Evolutionary conservation across 1,139 yeast species (phyloP), one percentile per base, ranked within the genome.

Genomic region (Zygoascus hellenicus): DNA sequence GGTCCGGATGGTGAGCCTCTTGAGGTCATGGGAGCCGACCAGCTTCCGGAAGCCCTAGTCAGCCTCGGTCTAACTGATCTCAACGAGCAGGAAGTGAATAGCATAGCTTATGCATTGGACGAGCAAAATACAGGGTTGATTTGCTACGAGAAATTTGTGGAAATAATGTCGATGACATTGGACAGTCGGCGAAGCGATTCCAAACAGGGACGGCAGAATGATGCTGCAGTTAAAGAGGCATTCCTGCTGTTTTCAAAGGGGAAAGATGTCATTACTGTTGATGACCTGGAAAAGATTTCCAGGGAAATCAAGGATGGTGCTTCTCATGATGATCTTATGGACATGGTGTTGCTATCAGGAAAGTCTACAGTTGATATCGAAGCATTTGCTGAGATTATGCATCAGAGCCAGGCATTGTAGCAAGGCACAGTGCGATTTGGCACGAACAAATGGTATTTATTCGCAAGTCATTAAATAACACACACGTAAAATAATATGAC

Each of bases 341-440:
- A 58, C 16, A 67, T 68, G 71, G 49, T 66, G 29, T 46, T 49
- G 9, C 48, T 59, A 28, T 58, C 62, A 11, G 53, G 56, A 26
- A 61, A 46, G 28, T 45, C 31, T 7, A 36, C 35, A 2, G 59
- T 60, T 6, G 47, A 49, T 29, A 34, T 56, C 14, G 52, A 48
- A 6, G 56, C 54, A 9, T 61, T 61, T 46, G 47, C 44, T 15
- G 29, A 43, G 5, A 53, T 61, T 13, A 54, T 60, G 57, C 51
- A 45, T 4, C 26, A 37, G 46, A 50, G 28, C 56, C 55, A 52
- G 17, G 56, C 42, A 6, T 33, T 51, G 16, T 51, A 51, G 53
- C 33, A 51, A 55, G 54, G 30, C 37, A n/a, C 43, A 36, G n/a
- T 38, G 48, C 19, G 37, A 16, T 35, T 31, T 13, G 9, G 9